These are phyloP conservation scores for Xerocomellus amylosporus DNA, from an alignment of 768 basidiomycete species.

Conservation along the genomic window DNA sequence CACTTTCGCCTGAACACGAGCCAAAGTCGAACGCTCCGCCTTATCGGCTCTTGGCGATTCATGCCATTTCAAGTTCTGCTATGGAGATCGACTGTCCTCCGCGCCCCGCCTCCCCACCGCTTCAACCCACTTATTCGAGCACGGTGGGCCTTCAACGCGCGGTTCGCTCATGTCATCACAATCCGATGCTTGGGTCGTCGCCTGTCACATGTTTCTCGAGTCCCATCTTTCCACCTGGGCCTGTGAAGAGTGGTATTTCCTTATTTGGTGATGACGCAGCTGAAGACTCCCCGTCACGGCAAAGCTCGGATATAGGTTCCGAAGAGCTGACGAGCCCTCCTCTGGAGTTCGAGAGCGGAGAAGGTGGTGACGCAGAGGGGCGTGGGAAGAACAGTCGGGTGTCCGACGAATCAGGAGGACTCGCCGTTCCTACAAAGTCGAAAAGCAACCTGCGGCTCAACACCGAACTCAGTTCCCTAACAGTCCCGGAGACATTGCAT, in stretches of 20 bases:
- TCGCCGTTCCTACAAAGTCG: not conserved
- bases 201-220: conserved; percentile 21
- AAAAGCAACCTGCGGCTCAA: conserved; percentile 1
- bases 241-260: not conserved
- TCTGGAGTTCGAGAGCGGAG: conserved; percentile 16
- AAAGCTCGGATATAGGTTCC: conserved; percentile 14
- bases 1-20: conserved; percentile 5
- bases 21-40: conserved; percentile 3
- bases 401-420: conserved; percentile 10
- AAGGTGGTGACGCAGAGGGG: conserved; percentile 11
- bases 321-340: conserved; percentile 13
- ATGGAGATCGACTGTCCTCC: conserved; percentile 29
- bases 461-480: not conserved
- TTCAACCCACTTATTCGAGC: conserved; percentile 8
- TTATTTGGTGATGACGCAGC: conserved; percentile 4
- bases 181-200: conserved; percentile 10
- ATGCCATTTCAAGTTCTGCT: conserved; percentile 9
- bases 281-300: conserved; percentile 7
- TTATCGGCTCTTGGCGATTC: conserved; percentile 7
- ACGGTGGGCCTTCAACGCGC: not conserved
- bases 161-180: conserved; percentile 1
- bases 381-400: conserved; percentile 5
- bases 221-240: conserved; percentile 10
- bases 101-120: conserved; percentile 20
- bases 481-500: not conserved